Conservation (phyloP, 345 rosid species). For the Conringia planisiliqua region DNA sequence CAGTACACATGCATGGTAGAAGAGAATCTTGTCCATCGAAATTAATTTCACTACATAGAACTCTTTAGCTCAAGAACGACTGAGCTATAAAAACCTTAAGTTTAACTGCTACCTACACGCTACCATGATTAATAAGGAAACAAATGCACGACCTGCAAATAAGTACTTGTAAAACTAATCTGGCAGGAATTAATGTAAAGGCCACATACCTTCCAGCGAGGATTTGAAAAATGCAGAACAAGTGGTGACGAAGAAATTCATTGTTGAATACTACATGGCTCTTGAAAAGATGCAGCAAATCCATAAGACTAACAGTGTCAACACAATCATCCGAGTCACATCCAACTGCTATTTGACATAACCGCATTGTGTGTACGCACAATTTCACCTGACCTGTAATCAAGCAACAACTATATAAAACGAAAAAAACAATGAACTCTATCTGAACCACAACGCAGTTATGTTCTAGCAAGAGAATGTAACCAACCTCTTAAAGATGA, state of each 20-base stretch:
- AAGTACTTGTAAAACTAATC: neutral
- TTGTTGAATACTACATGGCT: slow-evolving; percentile 68
- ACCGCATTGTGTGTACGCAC: slow-evolving; percentile 67
- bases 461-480: slow-evolving; percentile 6
- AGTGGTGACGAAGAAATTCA: slow-evolving; percentile 70
- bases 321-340: slow-evolving; percentile 46
- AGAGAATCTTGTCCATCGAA: neutral
- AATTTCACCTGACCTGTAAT: slow-evolving; percentile 89
- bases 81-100: neutral
- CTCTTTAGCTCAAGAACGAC: slow-evolving; percentile 6
- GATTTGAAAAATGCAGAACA: slow-evolving; percentile 80
- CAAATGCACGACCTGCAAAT: slow-evolving; percentile 12
- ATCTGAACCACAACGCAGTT: neutral
- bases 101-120: slow-evolving; percentile 1
- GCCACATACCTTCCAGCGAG: slow-evolving; percentile 74
- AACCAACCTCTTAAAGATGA: slow-evolving; percentile 78
- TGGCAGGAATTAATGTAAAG: slow-evolving; percentile 10
- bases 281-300: slow-evolving; percentile 71
- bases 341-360: slow-evolving; percentile 65
- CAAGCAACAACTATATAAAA: slow-evolving; percentile 22
- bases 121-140: slow-evolving; percentile 10
- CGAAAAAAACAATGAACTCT: neutral
- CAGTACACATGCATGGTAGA: neutral
- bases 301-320: slow-evolving; percentile 46
- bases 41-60: neutral